Conservation (phyloP, 1,284 basidiomycete genomes). For the Phellinidium pouzarii region DNA sequence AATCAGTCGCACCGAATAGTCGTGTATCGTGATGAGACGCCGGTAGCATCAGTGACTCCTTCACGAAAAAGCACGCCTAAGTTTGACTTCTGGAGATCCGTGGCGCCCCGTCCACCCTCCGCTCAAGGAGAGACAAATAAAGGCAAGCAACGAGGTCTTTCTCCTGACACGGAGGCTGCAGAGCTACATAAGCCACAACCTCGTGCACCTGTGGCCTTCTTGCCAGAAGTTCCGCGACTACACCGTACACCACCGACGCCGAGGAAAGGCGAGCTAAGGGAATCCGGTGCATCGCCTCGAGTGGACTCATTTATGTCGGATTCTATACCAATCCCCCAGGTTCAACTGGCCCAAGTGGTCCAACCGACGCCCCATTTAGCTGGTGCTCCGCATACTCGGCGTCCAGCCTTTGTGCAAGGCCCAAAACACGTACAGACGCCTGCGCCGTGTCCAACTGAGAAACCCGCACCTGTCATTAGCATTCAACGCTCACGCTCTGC, state of each 20-base stretch:
- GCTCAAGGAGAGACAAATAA: slow-evolving; percentile 9
- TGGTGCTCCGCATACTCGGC: background rate
- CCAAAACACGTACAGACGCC: background rate
- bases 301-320: slow-evolving; percentile 20
- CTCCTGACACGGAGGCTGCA: slow-evolving; percentile 1
- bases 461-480: background rate
- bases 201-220: slow-evolving; percentile 8
- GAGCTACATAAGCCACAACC: slow-evolving; percentile 7
- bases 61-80: slow-evolving; percentile 9
- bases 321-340: slow-evolving; percentile 14
- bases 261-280: slow-evolving; percentile 2
- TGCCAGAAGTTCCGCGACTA: slow-evolving; percentile 10
- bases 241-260: slow-evolving; percentile 17
- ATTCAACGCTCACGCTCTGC: slow-evolving; percentile 15
- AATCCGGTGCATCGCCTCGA: slow-evolving; percentile 3
- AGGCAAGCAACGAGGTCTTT: slow-evolving; percentile 8
- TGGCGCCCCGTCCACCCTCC: slow-evolving; percentile 8
- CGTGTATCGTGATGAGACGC: slow-evolving; percentile 4
- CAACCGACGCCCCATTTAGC: background rate
- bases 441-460: slow-evolving; percentile 4
- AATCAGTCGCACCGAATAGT: slow-evolving; percentile 2
- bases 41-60: slow-evolving; percentile 1
- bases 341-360: background rate
- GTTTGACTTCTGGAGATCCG: slow-evolving; percentile 15
- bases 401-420: background rate